Percentiles rank a stretch among this genome's conserved stretches.
These are phyloP conservation scores for Porphyrellus cyaneotinctus DNA, from an alignment of 768 basidiomycete genomes.

Conservation along the genomic window DNA sequence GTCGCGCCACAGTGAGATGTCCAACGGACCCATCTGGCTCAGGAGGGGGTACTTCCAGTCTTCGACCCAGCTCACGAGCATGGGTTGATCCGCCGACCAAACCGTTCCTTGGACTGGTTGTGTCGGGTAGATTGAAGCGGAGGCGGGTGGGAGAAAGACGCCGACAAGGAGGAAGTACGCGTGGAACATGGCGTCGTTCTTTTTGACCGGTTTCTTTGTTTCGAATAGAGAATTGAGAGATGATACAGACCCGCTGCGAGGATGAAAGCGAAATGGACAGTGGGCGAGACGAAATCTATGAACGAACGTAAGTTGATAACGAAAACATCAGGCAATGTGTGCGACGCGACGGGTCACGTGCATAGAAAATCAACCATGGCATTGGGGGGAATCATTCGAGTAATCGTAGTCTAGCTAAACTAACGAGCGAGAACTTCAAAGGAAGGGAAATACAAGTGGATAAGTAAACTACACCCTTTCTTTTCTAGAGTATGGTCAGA, in stretches of 20 bases:
- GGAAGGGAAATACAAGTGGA: constrained; percentile 19
- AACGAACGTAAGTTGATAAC: background rate
- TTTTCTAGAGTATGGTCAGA: constrained; percentile 12
- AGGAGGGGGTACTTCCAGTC: constrained; percentile 41
- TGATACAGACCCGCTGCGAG: constrained; percentile 29
- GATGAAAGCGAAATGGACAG: constrained; percentile 1
- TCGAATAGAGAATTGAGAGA: background rate
- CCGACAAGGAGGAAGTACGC: background rate
- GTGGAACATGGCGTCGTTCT: constrained; percentile 7
- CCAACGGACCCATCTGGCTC: constrained; percentile 38
- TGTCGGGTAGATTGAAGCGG: constrained; percentile 48
- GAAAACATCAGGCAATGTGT: background rate
- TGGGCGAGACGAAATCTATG: constrained; percentile 2
- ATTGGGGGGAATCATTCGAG: constrained; percentile 1
- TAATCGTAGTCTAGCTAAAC: constrained; percentile 6
- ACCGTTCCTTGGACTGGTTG: constrained; percentile 44
- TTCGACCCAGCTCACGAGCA: constrained; percentile 48
- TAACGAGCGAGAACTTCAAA: constrained; percentile 8
- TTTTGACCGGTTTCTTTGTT: background rate
- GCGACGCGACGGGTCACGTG: constrained; percentile 27
- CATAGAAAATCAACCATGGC: constrained; percentile 21
- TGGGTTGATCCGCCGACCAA: constrained; percentile 41
- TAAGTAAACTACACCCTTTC: constrained; percentile 17
- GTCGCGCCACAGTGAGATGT: constrained; percentile 44
- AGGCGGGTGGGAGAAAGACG: constrained; percentile 11